Evolutionary conservation across 208 protist genomes (phyloP).

Genomic region (Leptomonas pyrrhocoris): DNA sequence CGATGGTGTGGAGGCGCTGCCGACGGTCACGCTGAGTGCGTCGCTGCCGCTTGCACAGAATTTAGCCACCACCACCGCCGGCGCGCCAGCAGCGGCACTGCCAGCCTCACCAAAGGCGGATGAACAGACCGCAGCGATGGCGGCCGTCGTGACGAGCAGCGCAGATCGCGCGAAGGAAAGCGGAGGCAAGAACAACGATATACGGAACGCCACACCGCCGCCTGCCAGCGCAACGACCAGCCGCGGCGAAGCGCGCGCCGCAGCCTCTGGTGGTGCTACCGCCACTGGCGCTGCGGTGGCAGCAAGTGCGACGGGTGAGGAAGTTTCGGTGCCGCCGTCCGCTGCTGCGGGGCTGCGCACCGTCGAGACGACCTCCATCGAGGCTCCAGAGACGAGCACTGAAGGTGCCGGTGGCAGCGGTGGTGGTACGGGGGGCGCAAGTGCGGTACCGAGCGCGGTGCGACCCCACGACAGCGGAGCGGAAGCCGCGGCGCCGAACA

Average conservation of each 20-base stretch:
- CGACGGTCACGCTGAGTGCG: constrained; percentile 24
- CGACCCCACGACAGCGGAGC: background rate
- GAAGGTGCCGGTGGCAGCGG: background rate
- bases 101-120: background rate
- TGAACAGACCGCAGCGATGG: background rate
- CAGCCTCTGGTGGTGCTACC: no score
- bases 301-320: background rate
- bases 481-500: background rate
- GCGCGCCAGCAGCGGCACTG: background rate
- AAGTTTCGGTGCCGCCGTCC: background rate
- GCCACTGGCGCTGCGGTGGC: background rate
- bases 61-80: background rate
- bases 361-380: constrained; percentile 2
- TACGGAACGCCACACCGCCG: constrained; percentile 4
- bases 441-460: background rate
- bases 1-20: constrained; percentile 33
- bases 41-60: background rate
- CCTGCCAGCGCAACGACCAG: background rate
- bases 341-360: background rate
- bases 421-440: background rate
- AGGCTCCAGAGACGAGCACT: background rate
- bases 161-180: background rate
- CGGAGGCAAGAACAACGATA: background rate
- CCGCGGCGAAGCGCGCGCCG: no score
- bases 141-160: background rate